Evolutionary conservation across 352 stramenopile species (phyloP), one percentile per base, ranked within the genome.

Genomic region (Phytophthora ramorum): DNA sequence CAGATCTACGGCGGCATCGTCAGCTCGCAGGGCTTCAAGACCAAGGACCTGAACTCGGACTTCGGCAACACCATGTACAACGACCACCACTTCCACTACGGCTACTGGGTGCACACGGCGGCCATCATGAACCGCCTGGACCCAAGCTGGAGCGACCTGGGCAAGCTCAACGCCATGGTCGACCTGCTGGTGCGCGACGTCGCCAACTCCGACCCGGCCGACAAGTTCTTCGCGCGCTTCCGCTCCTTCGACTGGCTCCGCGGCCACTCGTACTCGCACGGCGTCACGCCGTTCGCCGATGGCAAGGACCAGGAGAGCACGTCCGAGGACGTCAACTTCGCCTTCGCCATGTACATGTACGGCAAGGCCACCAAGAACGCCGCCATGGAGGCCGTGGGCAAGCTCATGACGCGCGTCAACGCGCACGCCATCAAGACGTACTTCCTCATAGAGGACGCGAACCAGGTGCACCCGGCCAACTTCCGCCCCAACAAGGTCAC

Each of bases 61-160:
- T 92, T 92, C 68, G 83, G 83, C 45, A 92, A 92, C 71, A 78
- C 75, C 46, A 79, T 81, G 47, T 92, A 90, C 71, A 92, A 92
- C 58, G 83, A 92, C 45, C 83, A 92, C 65, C 83, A 92, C 66
- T 92, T 83, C 50, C 83, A 92, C 69, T 92, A 86, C 65, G 83
- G 83, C 48, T 92, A 92, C 66, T 84, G 82, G 75, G 69, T 92
- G 44, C 72, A 74, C 28, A 76, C 78, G 20, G 64, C 64, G 30
- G 79, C 82, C 37, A 85, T 91, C 48, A 76, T 74, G 63, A 84
- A 72, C 50, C 55, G 28, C 45, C 60, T 71, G 32, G 73, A 90
- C 41, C 75, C 76, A 44, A 79, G 26, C 17, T 87, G 78, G 81
- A 70, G 59, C 6, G 53, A 74, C 10, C 38, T 90, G 4, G 28